A percentile compares a stretch with the other conserved stretches of the same genome.
Evolutionary conservation across 495 filamentous ascomycete genomes (phyloP).

Genomic region (Staphylotrichum longicolle): DNA sequence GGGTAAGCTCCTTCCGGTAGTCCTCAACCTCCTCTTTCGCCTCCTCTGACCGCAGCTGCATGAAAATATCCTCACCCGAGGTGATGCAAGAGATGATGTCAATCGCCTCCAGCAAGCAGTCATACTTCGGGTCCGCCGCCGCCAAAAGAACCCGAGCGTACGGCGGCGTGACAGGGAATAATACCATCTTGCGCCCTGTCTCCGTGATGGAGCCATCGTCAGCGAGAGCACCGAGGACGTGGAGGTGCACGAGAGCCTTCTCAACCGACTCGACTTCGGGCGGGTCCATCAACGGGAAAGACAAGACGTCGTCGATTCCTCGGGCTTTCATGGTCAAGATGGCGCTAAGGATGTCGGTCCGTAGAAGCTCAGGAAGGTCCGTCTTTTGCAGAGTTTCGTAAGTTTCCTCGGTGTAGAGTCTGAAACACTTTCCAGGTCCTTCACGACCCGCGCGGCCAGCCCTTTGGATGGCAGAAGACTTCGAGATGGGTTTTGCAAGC

Average conservation of each 20-base stretch:
- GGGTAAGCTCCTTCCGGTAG: slow-evolving; percentile 67
- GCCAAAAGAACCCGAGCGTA: slow-evolving; percentile 81
- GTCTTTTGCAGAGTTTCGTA: slow-evolving; percentile 68
- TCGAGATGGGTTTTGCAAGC: slow-evolving; percentile 85
- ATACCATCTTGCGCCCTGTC: slow-evolving; percentile 72
- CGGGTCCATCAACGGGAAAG: slow-evolving; percentile 81
- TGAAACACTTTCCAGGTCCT: slow-evolving; percentile 81
- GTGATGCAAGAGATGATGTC: slow-evolving; percentile 89
- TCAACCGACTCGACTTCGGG: slow-evolving; percentile 74
- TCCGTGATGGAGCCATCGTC: slow-evolving; percentile 71
- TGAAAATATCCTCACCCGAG: slow-evolving; percentile 80
- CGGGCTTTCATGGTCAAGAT: slow-evolving; percentile 94
- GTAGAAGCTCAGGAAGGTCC: slow-evolving; percentile 83
- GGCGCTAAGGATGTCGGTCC: slow-evolving; percentile 80
- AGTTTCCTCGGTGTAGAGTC: slow-evolving; percentile 81
- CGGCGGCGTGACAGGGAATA: slow-evolving; percentile 76
- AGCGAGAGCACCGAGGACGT: slow-evolving; percentile 71
- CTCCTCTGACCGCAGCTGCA: slow-evolving; percentile 77
- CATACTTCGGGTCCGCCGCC: slow-evolving; percentile 63
- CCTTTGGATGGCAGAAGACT: slow-evolving; percentile 88
- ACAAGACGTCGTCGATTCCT: slow-evolving; percentile 76
- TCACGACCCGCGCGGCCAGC: slow-evolving; percentile 93
- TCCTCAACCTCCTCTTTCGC: slow-evolving; percentile 72
- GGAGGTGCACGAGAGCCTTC: slow-evolving; percentile 79
- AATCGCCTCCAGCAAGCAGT: slow-evolving; percentile 79